Base-by-base conservation (phyloP, 805 yeast species). In the Hanseniaspora occidentalis region DNA sequence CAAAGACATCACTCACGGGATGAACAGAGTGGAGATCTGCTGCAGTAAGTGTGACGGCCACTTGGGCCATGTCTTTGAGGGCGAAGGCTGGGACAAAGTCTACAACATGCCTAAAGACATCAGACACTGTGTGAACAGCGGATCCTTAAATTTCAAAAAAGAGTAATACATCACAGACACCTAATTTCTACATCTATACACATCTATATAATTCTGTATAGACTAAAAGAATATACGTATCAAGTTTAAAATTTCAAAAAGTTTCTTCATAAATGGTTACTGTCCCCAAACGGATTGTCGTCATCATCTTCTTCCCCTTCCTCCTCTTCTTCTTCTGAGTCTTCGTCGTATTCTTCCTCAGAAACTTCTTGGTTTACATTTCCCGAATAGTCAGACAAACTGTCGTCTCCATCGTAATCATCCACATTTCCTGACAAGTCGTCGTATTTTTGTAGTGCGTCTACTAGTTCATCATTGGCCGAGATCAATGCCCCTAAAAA, bases 111-210 rank as follows among this genome's bases (percentile, higher is more conserved):
- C 79, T 2, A 95, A 95, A 14, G 85, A 88, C 56, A 89, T 73
- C 50, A 75, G 99, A 57, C 97, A 92, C 59, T 92, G 99, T 60
- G 96, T 88, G 19, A 92, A 92, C 60, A 81, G 95, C 38, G 67
- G 84, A 20, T 75, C 85, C 42, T 64, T 92, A 60, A 83, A 79
- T 54, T 84, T 86, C 50, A 53, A 53, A 37, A 44, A 50, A 40
- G 49, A 53, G 18, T 23, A 47, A 27, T 37, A 17, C 14, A 13
- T 4, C 20, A 35, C 16, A 31, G 14, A 19, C 35, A 35, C 36
- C 22, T 29, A 29, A 13, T 43, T 35, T 17, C 14, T 17, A 13
- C 19, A 31, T 36, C 26, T 11, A 29, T 39, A 26, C 35, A 31
- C 35, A 33, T 37, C 17, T 19, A 13, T 33, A 36, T 20, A 22